Evolutionary conservation across 176 grass and related monocot species (phyloP), one percentile per base, ranked within the genome.

Genomic region (Melocanna baccifera): DNA sequence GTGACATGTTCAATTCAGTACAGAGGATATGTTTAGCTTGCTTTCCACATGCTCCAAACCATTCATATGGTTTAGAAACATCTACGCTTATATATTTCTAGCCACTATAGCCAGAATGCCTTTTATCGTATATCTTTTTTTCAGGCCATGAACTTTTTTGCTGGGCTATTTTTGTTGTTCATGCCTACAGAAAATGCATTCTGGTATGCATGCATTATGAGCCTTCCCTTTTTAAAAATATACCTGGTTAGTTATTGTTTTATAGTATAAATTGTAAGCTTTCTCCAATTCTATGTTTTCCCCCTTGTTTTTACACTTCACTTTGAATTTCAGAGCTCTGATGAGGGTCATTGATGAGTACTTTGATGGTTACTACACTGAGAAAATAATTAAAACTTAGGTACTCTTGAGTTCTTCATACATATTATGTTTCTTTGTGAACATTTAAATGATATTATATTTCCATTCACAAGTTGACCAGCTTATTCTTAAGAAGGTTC

Each of bases 101-200:
- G 26, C 26, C 74, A 40, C 4, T 42, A 26, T 67, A 48, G 43
- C 5, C 20, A 32, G 64, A 66, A 13, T 67, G 37, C n/a, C 42
- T 29, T 87, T 77, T 70, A 52, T 63, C 64, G 79, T 61, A 73
- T 66, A 34, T 77, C 90, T 75, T 78, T 58, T 28, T 73, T 45
- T 48, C 58, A 98, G 93, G 96, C 96, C 68, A 98, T 98, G 96
- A 98, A 98, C 66, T 98, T 98, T 83, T 98, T 98, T 89, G 96
- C 89, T 73, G 96, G 96, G 12, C 83, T 98, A 83, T 94, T 98
- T 82, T 86, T 98, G 42, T 86, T 98, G 79, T 85, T 96, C 76
- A 98, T 98, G 93, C 88, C 96, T 84, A 89, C 94, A 90, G 96
- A 98, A 90, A 93, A 96, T 89, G 96, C 93, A 87, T 98, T 98